Base-by-base conservation (phyloP, 2,329 filamentous ascomycete genomes). In the Botrytis fragariae region DNA sequence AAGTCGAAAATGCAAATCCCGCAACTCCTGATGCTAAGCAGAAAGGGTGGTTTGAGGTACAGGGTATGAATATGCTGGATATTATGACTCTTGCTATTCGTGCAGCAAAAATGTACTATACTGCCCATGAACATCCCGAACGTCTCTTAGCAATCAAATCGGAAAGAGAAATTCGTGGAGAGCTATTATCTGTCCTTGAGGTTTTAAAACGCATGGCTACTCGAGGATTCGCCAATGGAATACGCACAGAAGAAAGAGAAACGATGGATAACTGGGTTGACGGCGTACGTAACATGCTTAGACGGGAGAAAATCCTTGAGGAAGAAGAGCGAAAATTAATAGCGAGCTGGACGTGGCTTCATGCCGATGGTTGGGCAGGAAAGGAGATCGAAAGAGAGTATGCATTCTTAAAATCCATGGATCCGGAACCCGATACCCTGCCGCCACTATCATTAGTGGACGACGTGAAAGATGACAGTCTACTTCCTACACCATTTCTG, bases 81-180 rank as follows among this genome's bases (percentile, higher is more conserved):
- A 91, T 97, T 71, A 92, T 96, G 80, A 99, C 96, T 1, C 86
- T 98, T 71, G 95, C 95, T n/a, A 98, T 99, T 77, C 90, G 94
- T 70, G 94, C 95, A 1, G 96, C 96, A 69, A 97, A 97, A 83
- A 91, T 97, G 79, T 99, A 98, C 84, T 98, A 99, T 83, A 98
- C 95, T 0, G 89, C 94, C 6, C 96, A 98, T 81, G 93, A 97
- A 79, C 88, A 95, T 71, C 94, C 95, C 1, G 92, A 96, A 77
- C 91, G 93, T 54, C 86, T 98, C 29, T 93, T 96, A 79, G 85
- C 92, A 42, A 97, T 98, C 83, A 95, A 93, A 82, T 90, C 93
- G 0, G 96, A 99, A 82, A 93, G 92, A 75, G 88, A 92, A 77
- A 92, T 99, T 65, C 91, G 96, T 60, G 87, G 92, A 69, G 95